Base-by-base conservation (phyloP, 2,329 filamentous ascomycete genomes). In the Zasmidium citrigriseum region DNA sequence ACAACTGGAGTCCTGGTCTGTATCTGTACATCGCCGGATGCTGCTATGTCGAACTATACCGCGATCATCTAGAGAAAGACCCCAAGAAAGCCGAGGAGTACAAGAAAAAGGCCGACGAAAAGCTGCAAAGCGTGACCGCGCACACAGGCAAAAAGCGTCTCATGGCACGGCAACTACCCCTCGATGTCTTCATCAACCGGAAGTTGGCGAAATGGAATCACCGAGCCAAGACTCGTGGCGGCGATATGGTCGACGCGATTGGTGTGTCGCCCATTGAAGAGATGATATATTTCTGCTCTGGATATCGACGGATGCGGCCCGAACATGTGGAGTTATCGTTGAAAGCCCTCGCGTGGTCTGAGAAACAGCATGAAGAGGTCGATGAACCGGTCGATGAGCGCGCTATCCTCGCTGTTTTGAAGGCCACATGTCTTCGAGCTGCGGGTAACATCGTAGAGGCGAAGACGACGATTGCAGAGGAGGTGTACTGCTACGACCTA, bases 211-310 rank as follows among this genome's bases (percentile, higher is more conserved):
- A 96, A 74, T 97, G 93, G 93, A 89, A 96, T 68, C 85, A 86
- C 25, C 83, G 91, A 21, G 86, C 89, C 3, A 88, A 87, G 69
- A 79, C 83, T 47, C 83, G 87, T 74, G 80, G 82, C 1, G 76
- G 91, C 27, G 83, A 88, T 49, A 79, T 97, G 2, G 83, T 89
- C 1, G 93, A 98, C 66, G 92, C 89, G 0, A 81, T 96, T 9
- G 92, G 92, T 0, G 82, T 90, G 2, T 89, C 87, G 59, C 95
- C 95, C 0, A 80, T 91, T 0, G 85, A 92, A 68, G 95, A 98
- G 77, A 96, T 98, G 89, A 87, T 89, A 12, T 96, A 93, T 73
- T 86, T 98, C 67, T 98, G 93, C 93, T 93, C 91, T 69, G 93
- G 93, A 0, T 86, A 86, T 67, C 93, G 90, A 75, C 86, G 91